Percentiles rank a stretch among this genome's conserved stretches.
Conservation (phyloP, 2,329 filamentous ascomycete species). For the Aspergillus fumigatiaffinis region DNA sequence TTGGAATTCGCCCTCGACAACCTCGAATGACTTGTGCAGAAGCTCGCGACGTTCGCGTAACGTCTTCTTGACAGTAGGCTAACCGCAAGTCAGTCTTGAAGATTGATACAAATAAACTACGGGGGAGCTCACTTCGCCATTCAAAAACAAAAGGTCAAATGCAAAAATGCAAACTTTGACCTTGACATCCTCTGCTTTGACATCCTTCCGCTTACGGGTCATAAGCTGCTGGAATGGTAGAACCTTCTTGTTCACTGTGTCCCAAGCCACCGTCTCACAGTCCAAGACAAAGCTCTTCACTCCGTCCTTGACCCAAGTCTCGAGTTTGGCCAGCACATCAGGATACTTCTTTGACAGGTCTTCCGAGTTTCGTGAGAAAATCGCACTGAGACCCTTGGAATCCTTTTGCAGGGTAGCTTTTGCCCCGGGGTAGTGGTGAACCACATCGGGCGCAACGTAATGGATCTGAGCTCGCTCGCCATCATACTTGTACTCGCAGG, state of each 20-base stretch:
- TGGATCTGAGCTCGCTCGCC: slow-evolving; percentile 98
- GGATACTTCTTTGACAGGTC: slow-evolving; percentile 97
- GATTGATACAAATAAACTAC: no score
- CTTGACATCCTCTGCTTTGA: slow-evolving; percentile 91
- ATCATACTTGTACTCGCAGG: slow-evolving; percentile 99
- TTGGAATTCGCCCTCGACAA: slow-evolving; percentile 82
- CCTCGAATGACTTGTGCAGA: slow-evolving; percentile 67
- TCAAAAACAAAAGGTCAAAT: slow-evolving; percentile 90
- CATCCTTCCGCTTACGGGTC: slow-evolving; percentile 96
- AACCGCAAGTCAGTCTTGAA: slow-evolving; percentile 3
- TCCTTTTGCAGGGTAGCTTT: slow-evolving; percentile 62
- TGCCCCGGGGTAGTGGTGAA: slow-evolving; percentile 63
- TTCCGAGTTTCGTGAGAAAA: slow-evolving; percentile 97
- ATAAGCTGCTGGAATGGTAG: slow-evolving; percentile 96
- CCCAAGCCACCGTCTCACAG: slow-evolving; percentile 97
- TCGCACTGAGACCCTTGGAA: slow-evolving; percentile 72
- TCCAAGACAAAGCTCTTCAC: slow-evolving; percentile 97
- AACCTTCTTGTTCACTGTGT: slow-evolving; percentile 90
- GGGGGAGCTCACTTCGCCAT: slow-evolving; percentile 62
- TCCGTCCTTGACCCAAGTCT: slow-evolving; percentile 81
- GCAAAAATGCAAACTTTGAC: slow-evolving; percentile 97
- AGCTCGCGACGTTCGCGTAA: slow-evolving; percentile 78
- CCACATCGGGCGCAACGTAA: slow-evolving; percentile 79
- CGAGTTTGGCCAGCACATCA: slow-evolving; percentile 83
- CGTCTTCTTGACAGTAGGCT: slow-evolving; percentile 77